phyloP scores from a whole-genome alignment of 257 asterid species.

The Petunia secreta region DNA sequence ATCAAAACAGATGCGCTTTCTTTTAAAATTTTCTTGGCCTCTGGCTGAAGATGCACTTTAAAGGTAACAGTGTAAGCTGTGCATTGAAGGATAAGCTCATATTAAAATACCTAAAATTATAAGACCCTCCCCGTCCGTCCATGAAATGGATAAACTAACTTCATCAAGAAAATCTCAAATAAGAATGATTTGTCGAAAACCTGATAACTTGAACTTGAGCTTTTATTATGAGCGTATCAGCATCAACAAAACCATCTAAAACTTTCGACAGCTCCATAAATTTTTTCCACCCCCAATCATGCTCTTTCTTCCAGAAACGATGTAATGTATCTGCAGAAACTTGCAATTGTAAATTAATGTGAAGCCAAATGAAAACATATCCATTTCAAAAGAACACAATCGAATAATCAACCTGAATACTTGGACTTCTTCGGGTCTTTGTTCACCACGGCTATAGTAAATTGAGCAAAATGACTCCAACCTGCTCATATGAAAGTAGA shows the following conservation, averaged over 20 bases:
- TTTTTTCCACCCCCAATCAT: constrained; percentile 92
- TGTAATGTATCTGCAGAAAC: constrained; percentile 61
- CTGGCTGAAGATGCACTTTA: constrained; percentile 20
- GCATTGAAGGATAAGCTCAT: constrained; percentile 7
- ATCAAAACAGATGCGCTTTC: neutral
- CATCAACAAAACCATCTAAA: constrained; percentile 69
- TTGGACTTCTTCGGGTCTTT: constrained; percentile 83
- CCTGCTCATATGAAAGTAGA: constrained; percentile 48
- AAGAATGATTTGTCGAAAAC: constrained; percentile 34
- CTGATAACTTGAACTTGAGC: constrained; percentile 85
- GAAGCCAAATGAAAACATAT: neutral
- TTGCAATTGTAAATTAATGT: constrained; percentile 24
- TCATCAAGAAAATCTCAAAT: neutral
- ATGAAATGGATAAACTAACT: constrained; percentile 4
- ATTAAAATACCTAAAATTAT: neutral
- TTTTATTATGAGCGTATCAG: constrained; percentile 68
- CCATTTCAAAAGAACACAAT: neutral
- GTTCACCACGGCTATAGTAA: constrained; percentile 80
- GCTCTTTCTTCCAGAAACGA: constrained; percentile 81
- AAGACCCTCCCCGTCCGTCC: neutral
- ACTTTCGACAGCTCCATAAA: constrained; percentile 80
- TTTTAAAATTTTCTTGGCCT: neutral
- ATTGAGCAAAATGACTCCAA: constrained; percentile 98
- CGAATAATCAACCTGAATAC: constrained; percentile 66
- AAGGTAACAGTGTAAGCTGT: neutral